These are phyloP conservation scores for Sungouiella thailandica DNA, from an alignment of 805 yeast species.

Conservation along the genomic window DNA sequence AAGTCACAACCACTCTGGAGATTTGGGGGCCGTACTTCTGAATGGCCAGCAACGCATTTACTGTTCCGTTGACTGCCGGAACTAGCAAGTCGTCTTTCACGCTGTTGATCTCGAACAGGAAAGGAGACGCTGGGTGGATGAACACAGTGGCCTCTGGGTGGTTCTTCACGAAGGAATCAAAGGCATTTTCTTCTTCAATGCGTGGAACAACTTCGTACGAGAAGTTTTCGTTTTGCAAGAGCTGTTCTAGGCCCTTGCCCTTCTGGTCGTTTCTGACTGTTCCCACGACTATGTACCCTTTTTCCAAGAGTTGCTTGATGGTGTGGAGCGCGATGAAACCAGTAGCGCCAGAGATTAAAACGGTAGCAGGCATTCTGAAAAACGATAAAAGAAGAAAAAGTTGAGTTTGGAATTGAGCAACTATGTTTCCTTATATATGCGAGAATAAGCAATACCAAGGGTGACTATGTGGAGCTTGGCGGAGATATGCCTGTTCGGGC, in stretches of 20 bases:
- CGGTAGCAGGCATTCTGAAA: constrained; percentile 12
- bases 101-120: constrained; percentile 40
- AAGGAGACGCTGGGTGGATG: constrained; percentile 60
- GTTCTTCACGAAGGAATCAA: constrained; percentile 40
- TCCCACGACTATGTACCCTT: constrained; percentile 22
- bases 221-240: constrained; percentile 30
- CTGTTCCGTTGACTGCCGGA: constrained; percentile 44
- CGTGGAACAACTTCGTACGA: constrained; percentile 45
- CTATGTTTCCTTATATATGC: too few relatives aligned
- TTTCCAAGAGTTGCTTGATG: constrained; percentile 17
- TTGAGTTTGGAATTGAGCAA: too few relatives aligned
- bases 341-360: constrained; percentile 29
- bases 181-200: constrained; percentile 41
- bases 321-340: constrained; percentile 29
- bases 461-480: too few relatives aligned
- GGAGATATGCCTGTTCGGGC: too few relatives aligned
- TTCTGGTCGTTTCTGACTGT: constrained; percentile 21
- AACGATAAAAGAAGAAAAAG: too few relatives aligned
- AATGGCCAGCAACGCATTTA: constrained; percentile 8
- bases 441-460: too few relatives aligned
- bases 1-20: constrained; percentile 7
- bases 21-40: constrained; percentile 7
- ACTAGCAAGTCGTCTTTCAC: constrained; percentile 47
- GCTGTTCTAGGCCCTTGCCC: constrained; percentile 16
- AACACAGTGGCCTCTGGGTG: constrained; percentile 50